These are phyloP conservation scores for Picocystis sp. DNA, from an alignment of 163 green algal genomes.

Conservation along the genomic window DNA sequence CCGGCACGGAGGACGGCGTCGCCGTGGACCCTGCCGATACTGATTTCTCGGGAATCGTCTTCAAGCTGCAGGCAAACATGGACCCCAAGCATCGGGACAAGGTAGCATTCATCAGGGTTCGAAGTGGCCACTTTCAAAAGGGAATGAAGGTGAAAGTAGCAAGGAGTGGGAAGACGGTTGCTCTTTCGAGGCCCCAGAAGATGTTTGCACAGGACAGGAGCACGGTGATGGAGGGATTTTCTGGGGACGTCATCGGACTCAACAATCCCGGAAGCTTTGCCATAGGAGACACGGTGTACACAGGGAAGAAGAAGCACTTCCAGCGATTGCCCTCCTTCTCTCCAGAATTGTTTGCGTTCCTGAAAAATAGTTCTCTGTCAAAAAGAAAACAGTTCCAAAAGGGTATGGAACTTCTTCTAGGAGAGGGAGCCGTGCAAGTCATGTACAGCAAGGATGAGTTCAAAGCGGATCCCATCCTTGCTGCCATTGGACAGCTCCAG, in stretches of 20 bases:
- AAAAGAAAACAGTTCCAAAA: constrained; percentile 57
- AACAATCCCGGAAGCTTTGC: constrained; percentile 53
- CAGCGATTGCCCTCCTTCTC: constrained; percentile 55
- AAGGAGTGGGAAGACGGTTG: constrained; percentile 39
- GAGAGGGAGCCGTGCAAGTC: constrained; percentile 54
- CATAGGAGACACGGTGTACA: constrained; percentile 58
- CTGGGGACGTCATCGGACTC: constrained; percentile 49
- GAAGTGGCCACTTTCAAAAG: constrained; percentile 42
- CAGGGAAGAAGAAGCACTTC: constrained; percentile 29
- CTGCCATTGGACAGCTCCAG: constrained; percentile 60
- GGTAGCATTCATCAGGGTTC: no score
- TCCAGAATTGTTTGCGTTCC: constrained; percentile 54
- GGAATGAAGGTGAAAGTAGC: constrained; percentile 54
- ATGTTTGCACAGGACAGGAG: constrained; percentile 43
- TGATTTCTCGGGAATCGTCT: constrained; percentile 47
- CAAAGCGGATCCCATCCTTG: constrained; percentile 51
- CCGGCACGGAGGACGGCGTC: constrained; percentile 11
- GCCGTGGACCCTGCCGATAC: constrained; percentile 13
- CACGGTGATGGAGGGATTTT: constrained; percentile 37
- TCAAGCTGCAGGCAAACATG: constrained; percentile 33
- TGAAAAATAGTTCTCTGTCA: constrained; percentile 39
- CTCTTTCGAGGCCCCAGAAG: constrained; percentile 44
- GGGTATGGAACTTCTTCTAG: constrained; percentile 44
- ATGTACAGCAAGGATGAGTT: constrained; percentile 48
- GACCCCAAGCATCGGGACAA: no score